Evolutionary conservation across 1,284 basidiomycete species (phyloP), one percentile per base, ranked within the genome.

Genomic region (Leccinum angustisporum): DNA sequence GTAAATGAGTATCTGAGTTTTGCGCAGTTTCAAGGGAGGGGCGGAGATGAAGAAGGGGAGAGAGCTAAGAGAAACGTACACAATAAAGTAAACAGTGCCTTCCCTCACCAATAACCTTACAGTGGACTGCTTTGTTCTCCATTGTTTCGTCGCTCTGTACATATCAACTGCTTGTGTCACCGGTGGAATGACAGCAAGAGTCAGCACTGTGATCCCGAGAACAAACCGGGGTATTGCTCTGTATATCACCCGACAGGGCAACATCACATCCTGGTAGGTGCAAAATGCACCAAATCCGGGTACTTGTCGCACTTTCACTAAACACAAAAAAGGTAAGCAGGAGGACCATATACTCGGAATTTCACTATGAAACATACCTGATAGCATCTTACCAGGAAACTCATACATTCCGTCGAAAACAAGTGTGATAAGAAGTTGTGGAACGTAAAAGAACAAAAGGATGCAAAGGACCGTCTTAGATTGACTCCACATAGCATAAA

Each of bases 61-160:
- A 1, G 9, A n/a, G 31, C 11, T 9, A 16, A 46, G 18, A 31
- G 34, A 21, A 8, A 60, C 69, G 6, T 40, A 68, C 67, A 70
- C 34, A 4, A 60, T 3, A 38, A 68, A 70, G 33, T 68, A 68
- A 11, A 60, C 7, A 3, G 54, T 16, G 4, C 68, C 68, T 13
- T 71, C 67, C 7, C 52, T 59, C 21, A 58, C 53, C 11, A 68
- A 60, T 3, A 66, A 18, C 1, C 25, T 34, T 34, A 66, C 11
- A 31, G 16, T 58, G 10, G 50, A 56, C 2, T 46, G 53, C 27
- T 61, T 70, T 1, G 30, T 55, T n/a, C 54, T 16, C 64, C 66
- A 68, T 4, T 25, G 40, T 18, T 52, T 66, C 2, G 64, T 70
- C 7, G n/a, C 14, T 10, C 14, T 52, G n/a, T 71, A 60, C 61